phyloP scores from a whole-genome alignment of 2,329 filamentous ascomycete genomes.

The Aspergillus sp. region DNA sequence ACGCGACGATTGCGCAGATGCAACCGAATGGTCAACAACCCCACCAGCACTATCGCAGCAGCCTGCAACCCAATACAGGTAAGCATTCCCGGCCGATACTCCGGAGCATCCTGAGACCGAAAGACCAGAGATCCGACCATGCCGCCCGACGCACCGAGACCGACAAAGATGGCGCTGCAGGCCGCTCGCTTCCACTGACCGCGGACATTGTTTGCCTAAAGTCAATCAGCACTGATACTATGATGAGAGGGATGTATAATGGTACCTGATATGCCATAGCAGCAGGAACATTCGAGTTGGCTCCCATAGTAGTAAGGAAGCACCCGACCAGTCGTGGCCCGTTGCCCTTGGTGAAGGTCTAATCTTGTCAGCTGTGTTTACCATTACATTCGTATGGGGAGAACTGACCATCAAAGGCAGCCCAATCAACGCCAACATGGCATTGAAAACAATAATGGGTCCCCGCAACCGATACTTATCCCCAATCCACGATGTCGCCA shows the following conservation, averaged over 20 bases:
- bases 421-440: conserved; percentile 27
- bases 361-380: not conserved
- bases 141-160: conserved; percentile 16
- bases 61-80: conserved; percentile 16
- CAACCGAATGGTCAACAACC: conserved; percentile 31
- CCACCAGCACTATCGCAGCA: conserved; percentile 28
- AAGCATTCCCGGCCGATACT: conserved; percentile 19
- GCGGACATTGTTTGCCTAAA: conserved; percentile 35
- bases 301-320: conserved; percentile 33
- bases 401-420: conserved; percentile 27
- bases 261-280: conserved; percentile 31
- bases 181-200: conserved; percentile 31
- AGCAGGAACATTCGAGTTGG: conserved; percentile 33
- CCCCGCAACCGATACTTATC: conserved; percentile 32
- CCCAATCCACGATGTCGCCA: conserved; percentile 26
- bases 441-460: conserved; percentile 28
- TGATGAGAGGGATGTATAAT: not conserved
- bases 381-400: not conserved
- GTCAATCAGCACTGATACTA: too few species aligned
- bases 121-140: conserved; percentile 19
- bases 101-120: conserved; percentile 15
- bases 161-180: conserved; percentile 23
- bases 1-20: conserved; percentile 33
- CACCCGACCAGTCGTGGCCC: conserved; percentile 31
- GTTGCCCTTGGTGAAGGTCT: conserved; percentile 23